These are phyloP conservation scores for Xerocomellus intermedius DNA, from an alignment of 768 basidiomycete genomes.

Conservation along the genomic window DNA sequence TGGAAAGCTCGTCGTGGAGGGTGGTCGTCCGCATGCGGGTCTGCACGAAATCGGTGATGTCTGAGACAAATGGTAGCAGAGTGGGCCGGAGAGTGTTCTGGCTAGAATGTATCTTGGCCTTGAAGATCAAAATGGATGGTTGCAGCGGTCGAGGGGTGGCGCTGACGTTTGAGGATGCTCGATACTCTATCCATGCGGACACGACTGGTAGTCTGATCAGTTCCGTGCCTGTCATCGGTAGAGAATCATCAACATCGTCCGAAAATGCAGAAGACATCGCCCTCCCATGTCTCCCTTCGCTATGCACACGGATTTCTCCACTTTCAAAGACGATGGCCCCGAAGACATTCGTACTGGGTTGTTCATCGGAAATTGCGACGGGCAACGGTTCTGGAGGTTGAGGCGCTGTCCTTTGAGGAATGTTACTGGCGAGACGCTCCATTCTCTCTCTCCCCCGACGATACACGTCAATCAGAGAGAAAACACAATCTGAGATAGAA, in stretches of 20 bases:
- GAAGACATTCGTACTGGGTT: slow-evolving; percentile 58
- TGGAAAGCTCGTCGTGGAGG: slow-evolving; percentile 17
- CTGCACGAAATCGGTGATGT: slow-evolving; percentile 70
- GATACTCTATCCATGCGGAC: slow-evolving; percentile 83
- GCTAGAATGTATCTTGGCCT: slow-evolving; percentile 86
- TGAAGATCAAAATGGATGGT: slow-evolving; percentile 72
- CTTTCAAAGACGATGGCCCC: slow-evolving; percentile 76
- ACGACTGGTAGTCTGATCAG: slow-evolving; percentile 72
- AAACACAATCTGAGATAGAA: slow-evolving; percentile 72
- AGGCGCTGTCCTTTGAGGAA: slow-evolving; percentile 38
- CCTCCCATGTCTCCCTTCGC: slow-evolving; percentile 42
- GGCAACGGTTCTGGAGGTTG: slow-evolving; percentile 7
- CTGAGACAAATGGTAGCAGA: slow-evolving; percentile 81
- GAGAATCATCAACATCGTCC: slow-evolving; percentile 53
- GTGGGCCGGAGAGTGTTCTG: slow-evolving; percentile 81
- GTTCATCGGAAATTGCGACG: slow-evolving; percentile 12
- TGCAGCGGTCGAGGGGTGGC: slow-evolving; percentile 38
- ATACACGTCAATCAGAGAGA: slow-evolving; percentile 84
- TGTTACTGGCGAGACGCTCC: slow-evolving; percentile 56
- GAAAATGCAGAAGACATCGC: slow-evolving; percentile 34
- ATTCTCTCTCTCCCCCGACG: slow-evolving; percentile 77
- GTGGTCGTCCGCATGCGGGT: slow-evolving; percentile 59
- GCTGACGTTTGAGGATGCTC: slow-evolving; percentile 47
- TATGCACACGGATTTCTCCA: slow-evolving; percentile 78
- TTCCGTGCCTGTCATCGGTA: slow-evolving; percentile 50